phyloP scores from a whole-genome alignment of 1,139 yeast genomes.

The Lodderomyces theae region DNA sequence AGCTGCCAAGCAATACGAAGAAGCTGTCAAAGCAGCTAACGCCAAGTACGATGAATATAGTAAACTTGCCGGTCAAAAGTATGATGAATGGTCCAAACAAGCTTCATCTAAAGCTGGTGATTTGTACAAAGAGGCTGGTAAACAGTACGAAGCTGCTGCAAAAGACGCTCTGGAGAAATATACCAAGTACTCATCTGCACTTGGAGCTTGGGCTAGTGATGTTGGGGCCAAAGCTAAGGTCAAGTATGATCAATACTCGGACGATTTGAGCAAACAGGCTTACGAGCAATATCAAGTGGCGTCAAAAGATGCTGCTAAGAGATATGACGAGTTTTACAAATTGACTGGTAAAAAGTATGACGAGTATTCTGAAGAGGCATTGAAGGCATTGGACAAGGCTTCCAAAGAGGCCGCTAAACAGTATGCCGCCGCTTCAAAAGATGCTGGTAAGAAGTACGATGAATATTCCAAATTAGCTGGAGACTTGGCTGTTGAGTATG shows the following conservation, averaged over 20 bases:
- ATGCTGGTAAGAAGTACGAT: conserved; percentile 7
- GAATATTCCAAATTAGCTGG: conserved; percentile 5
- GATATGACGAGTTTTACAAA: conserved; percentile 6
- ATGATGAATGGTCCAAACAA: conserved; percentile 6
- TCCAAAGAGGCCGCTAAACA: conserved; percentile 7
- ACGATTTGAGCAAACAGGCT: conserved; percentile 6
- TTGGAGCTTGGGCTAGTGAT: conserved; percentile 7
- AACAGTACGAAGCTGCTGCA: conserved; percentile 7
- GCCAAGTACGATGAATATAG: conserved; percentile 9
- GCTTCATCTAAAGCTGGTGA: conserved; percentile 5
- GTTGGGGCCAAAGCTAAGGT: conserved; percentile 4
- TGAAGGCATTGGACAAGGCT: conserved; percentile 5
- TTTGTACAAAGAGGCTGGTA: conserved; percentile 12
- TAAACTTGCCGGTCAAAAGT: conserved; percentile 8
- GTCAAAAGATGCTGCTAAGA: conserved; percentile 8
- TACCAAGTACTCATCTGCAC: conserved; percentile 7
- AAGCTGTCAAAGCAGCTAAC: conserved; percentile 8
- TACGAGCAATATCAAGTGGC: conserved; percentile 5
- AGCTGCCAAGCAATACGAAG: conserved; percentile 8
- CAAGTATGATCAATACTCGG: conserved; percentile 3
- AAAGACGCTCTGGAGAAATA: conserved; percentile 7
- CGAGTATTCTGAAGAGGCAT: conserved; percentile 4
- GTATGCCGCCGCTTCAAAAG: conserved; percentile 7
- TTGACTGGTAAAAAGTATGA: conserved; percentile 6
- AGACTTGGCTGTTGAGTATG: conserved; percentile 4